Evolutionary conservation across 768 basidiomycete genomes (phyloP), one percentile per base, ranked within the genome.

Genomic region (Serendipita sp.): DNA sequence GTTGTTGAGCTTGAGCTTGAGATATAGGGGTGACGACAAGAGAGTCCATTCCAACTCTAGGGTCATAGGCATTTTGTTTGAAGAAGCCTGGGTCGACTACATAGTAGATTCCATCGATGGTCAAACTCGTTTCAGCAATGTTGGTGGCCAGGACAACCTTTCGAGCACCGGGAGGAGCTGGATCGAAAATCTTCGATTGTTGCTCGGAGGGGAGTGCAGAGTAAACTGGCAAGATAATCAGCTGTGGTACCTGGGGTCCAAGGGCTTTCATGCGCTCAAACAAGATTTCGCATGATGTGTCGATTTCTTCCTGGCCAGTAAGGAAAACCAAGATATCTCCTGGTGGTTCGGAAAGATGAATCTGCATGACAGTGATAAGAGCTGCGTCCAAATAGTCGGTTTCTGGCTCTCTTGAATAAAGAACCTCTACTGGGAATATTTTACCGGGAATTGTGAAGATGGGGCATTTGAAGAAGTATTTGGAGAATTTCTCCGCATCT

Each of bases 361-460:
- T 99, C 74, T 99, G 96, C 89, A 98, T 95, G 71, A 99, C 89
- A 3, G 96, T 98, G 70, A 98, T 98, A 67, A 99, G 86, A 28
- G 94, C 93, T 0, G 95, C 94, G 69, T 98, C 96, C 65, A 99
- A 83, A 75, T 99, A 99, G 75, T 99, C 96, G 23, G 83, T 81
- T 75, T 98, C 96, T 0, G 96, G 96, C 71, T 99, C 96, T 73
- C 98, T 98, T 69, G 95, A 97, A 76, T 98, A 99, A n/a, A 98
- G 78, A 35, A 89, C 82, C 75, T 99, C 96, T 67, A 98, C 96
- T 3, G 96, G 96, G 76, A 91, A 98, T n/a, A 93, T 93, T 71
- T 94, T 86, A 69, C 96, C 96, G n/a, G 96, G 96, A 68, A 99
- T 98, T 44, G 95, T 96, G 80, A 98, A 98, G 75, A 99, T 98